Conservation (phyloP, 139 green algal genomes). For the Coccomyxa sp. region DNA sequence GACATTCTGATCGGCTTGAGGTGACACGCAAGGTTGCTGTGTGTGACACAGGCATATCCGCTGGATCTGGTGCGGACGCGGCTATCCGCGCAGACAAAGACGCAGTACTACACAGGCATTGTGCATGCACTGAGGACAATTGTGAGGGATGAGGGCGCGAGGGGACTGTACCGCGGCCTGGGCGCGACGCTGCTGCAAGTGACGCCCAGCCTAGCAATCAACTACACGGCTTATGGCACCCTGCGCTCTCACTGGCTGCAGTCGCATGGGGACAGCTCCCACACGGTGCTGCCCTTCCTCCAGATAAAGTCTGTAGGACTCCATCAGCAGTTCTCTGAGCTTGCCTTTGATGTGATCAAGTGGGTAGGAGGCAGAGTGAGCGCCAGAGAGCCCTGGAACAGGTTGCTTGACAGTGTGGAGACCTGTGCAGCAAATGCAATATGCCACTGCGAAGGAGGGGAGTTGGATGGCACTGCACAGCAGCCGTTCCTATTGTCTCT, state of each 20-base stretch:
- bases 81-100: constrained; percentile 61
- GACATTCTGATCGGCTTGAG: no score
- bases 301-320: background rate
- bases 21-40: background rate
- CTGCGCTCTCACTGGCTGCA: constrained; percentile 48
- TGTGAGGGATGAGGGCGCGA: constrained; percentile 67
- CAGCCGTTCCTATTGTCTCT: no score
- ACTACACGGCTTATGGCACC: constrained; percentile 87
- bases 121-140: constrained; percentile 61
- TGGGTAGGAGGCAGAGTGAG: no score
- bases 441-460: no score
- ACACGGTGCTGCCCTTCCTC: constrained; percentile 20
- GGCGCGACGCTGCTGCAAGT: constrained; percentile 84
- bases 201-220: constrained; percentile 81
- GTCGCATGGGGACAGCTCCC: constrained; percentile 3
- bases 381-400: no score
- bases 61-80: constrained; percentile 93
- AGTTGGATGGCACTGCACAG: no score
- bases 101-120: constrained; percentile 70
- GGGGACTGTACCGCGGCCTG: constrained; percentile 89
- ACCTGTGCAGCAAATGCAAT: no score
- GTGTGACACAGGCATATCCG: constrained; percentile 60
- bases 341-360: no score
- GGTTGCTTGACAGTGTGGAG: no score
- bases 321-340: background rate